These are phyloP conservation scores for Cercospora zeina DNA, from an alignment of 2,329 filamentous ascomycete species.

Conservation along the genomic window DNA sequence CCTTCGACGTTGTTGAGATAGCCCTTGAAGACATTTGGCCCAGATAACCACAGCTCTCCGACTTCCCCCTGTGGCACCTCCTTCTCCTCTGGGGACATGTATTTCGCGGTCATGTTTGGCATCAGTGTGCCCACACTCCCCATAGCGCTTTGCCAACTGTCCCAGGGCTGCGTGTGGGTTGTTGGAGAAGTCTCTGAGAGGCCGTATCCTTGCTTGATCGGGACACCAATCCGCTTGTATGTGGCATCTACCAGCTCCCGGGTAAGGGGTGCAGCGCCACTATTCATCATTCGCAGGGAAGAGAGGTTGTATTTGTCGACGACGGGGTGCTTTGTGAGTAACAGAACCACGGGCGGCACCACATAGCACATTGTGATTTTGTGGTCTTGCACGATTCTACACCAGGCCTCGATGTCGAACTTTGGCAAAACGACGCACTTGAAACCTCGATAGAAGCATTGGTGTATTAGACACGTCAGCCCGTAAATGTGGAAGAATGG, in stretches of 20 bases:
- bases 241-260: constrained; percentile 75
- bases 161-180: constrained; percentile 68
- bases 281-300: constrained; percentile 79
- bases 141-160: constrained; percentile 73
- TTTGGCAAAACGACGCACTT: constrained; percentile 70
- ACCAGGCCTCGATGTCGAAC: constrained; percentile 81
- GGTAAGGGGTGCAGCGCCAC: constrained; percentile 81
- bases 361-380: constrained; percentile 77
- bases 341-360: constrained; percentile 79
- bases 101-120: constrained; percentile 77
- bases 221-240: constrained; percentile 70
- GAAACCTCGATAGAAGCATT: constrained; percentile 65
- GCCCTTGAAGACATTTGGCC: constrained; percentile 85
- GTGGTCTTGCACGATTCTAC: constrained; percentile 71
- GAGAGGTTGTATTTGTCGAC: constrained; percentile 80
- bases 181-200: constrained; percentile 83
- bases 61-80: constrained; percentile 85
- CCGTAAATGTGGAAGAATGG: constrained; percentile 93
- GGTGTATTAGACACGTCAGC: constrained; percentile 70
- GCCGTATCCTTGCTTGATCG: constrained; percentile 90
- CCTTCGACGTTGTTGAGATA: constrained; percentile 73
- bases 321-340: constrained; percentile 74
- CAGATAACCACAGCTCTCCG: constrained; percentile 67
- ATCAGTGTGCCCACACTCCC: constrained; percentile 77
- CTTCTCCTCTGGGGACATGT: constrained; percentile 61